phyloP scores from a whole-genome alignment of 352 stramenopile species.

The Achlya hypogyna region DNA sequence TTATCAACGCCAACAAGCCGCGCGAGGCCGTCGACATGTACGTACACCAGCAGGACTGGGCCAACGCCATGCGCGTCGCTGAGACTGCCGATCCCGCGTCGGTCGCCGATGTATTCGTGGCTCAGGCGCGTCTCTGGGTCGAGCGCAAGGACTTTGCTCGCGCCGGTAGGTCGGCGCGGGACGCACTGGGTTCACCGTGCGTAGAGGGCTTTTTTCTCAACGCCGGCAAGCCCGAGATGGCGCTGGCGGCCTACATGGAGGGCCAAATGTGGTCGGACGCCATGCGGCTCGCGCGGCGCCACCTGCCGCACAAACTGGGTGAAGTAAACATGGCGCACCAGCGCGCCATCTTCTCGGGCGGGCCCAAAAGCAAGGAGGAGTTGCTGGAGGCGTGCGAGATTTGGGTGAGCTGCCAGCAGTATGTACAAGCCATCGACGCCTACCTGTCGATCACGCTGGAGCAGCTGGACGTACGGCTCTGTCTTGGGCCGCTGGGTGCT shows the following conservation, averaged over 20 bases:
- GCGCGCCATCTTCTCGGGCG: constrained; percentile 65
- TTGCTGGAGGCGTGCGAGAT: constrained; percentile 79
- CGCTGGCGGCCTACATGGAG: constrained; percentile 81
- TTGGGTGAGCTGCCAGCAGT: constrained; percentile 84
- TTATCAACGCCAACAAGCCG: constrained; percentile 88
- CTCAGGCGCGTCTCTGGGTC: constrained; percentile 79
- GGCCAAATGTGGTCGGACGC: constrained; percentile 83
- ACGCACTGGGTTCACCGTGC: not conserved
- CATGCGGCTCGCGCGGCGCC: constrained; percentile 79
- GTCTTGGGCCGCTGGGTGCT: not conserved
- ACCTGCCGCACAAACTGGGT: constrained; percentile 88
- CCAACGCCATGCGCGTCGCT: constrained; percentile 86
- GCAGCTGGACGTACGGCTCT: constrained; percentile 39
- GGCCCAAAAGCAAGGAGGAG: constrained; percentile 68
- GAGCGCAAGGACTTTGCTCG: constrained; percentile 76
- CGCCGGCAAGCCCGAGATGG: constrained; percentile 85
- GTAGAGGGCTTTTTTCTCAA: constrained; percentile 88
- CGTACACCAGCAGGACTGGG: constrained; percentile 90
- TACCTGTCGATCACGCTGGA: constrained; percentile 80
- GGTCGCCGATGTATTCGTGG: constrained; percentile 86
- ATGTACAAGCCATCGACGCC: constrained; percentile 85
- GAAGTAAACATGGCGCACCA: constrained; percentile 86
- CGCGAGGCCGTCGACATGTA: constrained; percentile 95
- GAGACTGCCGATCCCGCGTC: constrained; percentile 84
- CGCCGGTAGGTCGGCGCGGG: not conserved